Evolutionary conservation across 139 green algal genomes (phyloP), one percentile per base, ranked within the genome.

Genomic region (Zygnema cylindricum): DNA sequence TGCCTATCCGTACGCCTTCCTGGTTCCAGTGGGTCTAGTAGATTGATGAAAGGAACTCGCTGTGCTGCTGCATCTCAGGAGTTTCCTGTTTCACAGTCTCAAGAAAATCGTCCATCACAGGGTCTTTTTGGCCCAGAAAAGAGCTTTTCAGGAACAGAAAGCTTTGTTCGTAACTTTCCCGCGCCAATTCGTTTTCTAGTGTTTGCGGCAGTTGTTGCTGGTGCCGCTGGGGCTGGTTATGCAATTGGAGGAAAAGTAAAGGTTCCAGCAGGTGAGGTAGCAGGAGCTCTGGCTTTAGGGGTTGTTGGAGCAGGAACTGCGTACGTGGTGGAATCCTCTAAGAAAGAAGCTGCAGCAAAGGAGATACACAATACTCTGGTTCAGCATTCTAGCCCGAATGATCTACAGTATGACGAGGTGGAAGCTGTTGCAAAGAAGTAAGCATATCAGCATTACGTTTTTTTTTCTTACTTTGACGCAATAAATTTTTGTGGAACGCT

Each of bases 361-460:
- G 85, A 90, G 33, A 39, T 90, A 36, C 85, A 90, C 36, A 90
- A 90, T 32, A 32, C 30, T 49, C 16, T 90, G 23, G 85, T 90
- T 43, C n/a, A 38, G 1, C 39, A 54, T 42, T 32, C 81, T 11
- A 79, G 88, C 83, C 77, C 43, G 0, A 25, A 54, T 36, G 23
- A 32, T 39, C n/a, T 90, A 35, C 77, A 35, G 43, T 38, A 69
- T 38, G 77, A 87, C 49, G 79, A 90, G 30, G 78, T 89, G 16
- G 49, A 89, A 35, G 78, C 38, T 39, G 78, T 90, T 30, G 85
- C 78, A 2, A 49, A 85, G 1, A 89, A 85, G 85, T 89, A 55
- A 41, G 85, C 78, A n/a, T n/a, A n/a, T 43, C 38, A 41, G 36
- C 38, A n/a, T 16, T 54, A 40, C 38, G 36, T 16, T 16, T 3